Evolutionary conservation across 164 flowering plant genomes (phyloP), one percentile per base, ranked within the genome.

Genomic region (Chloranthus sessilifolius): DNA sequence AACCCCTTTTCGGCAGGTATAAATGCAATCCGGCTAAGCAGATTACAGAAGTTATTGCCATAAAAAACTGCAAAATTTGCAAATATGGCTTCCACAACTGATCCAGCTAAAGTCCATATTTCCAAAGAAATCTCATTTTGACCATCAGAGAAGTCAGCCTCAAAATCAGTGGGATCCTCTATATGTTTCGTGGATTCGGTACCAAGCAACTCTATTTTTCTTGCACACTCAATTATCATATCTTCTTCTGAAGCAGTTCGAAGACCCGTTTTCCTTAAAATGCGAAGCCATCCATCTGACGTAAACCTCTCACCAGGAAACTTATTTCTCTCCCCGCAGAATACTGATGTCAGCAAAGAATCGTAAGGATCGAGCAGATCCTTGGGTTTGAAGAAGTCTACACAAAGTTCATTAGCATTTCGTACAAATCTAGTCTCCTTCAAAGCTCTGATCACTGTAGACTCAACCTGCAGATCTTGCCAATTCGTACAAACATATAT

Each of bases 241-340:
- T 84, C 87, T 39, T 85, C 70, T 60, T 92, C 96, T 21, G 71
- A 20, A 17, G 89, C 70, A 63, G 76, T 77, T 39, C 81, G 81
- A 52, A 92, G 89, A 46, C 99, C 96, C 16, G 65, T 47, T 72
- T 86, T 88, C 58, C 82, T 69, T 60, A 92, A 75, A 58, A 92
- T 83, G 19, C 57, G 85, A 61, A 88, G 87, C 99, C 96, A 92
- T 25, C 77, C 87, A 52, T 79, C 94, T 12, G 87, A 20, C 43
- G 27, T 52, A 64, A 88, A 92, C 63, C 94, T 84, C 73, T 88
- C 99, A 46, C 95, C 99, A 45, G 99, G 99, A 68, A 92, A 92
- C 65, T 63, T 85, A 39, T 59, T 67, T 47, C 77, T 79, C 65
- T 85, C 89, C 58, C 82, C 94, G 53, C 75, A 75, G 64, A 88